These are phyloP conservation scores for Hawksworthiomyces lignivorus DNA, from an alignment of 2,329 filamentous ascomycete genomes.

Conservation along the genomic window DNA sequence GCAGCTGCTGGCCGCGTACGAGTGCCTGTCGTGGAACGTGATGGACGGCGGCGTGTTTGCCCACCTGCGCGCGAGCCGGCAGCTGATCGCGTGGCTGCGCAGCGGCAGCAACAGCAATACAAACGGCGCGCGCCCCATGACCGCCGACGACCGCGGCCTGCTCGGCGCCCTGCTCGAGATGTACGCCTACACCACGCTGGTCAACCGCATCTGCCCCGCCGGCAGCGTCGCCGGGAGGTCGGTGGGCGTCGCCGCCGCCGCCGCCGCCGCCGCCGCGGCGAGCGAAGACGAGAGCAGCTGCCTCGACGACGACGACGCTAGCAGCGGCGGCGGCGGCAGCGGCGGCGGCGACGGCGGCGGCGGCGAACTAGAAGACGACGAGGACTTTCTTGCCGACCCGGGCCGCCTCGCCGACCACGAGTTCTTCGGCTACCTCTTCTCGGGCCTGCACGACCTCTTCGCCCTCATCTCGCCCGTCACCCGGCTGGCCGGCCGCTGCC, in stretches of 20 bases:
- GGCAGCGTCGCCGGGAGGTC: conserved; percentile 6
- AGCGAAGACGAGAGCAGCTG: conserved; percentile 7
- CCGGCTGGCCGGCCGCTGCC: conserved; percentile 7
- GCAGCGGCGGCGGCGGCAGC: too few relatives aligned
- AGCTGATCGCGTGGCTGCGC: conserved; percentile 18
- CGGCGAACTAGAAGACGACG: too few relatives aligned
- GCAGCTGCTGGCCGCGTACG: conserved; percentile 13
- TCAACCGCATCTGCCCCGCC: conserved; percentile 13
- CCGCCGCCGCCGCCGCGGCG: conserved; percentile 1
- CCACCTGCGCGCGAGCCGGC: conserved; percentile 16
- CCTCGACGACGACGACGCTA: too few relatives aligned
- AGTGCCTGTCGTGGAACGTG: conserved; percentile 14
- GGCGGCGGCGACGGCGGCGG: too few relatives aligned
- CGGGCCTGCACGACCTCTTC: conserved; percentile 15
- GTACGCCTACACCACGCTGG: conserved; percentile 15
- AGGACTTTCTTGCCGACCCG: conserved; percentile 15
- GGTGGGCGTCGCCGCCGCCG: too few relatives aligned
- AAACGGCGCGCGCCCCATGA: conserved; percentile 6
- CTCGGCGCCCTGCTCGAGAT: conserved; percentile 14
- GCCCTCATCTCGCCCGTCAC: conserved; percentile 13
- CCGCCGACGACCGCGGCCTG: conserved; percentile 12
- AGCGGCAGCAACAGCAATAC: conserved; percentile 16
- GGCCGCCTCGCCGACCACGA: conserved; percentile 11
- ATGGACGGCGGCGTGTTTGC: conserved; percentile 14
- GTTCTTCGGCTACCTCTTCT: conserved; percentile 14